phyloP scores from a whole-genome alignment of 1,284 basidiomycete species.

The Lignosus rhinocerotis region DNA sequence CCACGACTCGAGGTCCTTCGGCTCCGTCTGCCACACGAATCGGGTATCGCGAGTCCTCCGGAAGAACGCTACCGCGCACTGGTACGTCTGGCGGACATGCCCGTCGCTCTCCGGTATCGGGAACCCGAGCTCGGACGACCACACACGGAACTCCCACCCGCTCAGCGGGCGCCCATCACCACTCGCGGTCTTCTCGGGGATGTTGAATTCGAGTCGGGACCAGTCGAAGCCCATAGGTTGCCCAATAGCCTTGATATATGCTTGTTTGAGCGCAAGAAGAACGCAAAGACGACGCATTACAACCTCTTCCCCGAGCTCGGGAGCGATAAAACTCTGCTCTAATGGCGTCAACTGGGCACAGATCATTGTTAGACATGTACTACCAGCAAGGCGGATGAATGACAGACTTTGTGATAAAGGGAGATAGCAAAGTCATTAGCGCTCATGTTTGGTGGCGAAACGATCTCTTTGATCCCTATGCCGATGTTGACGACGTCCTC shows the following conservation, averaged over 20 bases:
- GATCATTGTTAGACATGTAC: background rate
- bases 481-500: conserved; percentile 77
- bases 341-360: conserved; percentile 56
- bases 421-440: conserved; percentile 68
- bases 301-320: conserved; percentile 56
- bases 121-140: conserved; percentile 69
- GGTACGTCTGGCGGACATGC: conserved; percentile 65
- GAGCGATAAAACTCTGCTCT: conserved; percentile 56
- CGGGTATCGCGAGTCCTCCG: conserved; percentile 60
- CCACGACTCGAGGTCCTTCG: conserved; percentile 69
- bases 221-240: conserved; percentile 78
- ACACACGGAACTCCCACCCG: conserved; percentile 84
- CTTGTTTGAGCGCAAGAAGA: conserved; percentile 71
- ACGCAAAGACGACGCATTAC: conserved; percentile 72
- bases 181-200: conserved; percentile 56
- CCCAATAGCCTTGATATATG: conserved; percentile 80
- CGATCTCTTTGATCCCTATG: conserved; percentile 68
- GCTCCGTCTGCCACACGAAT: conserved; percentile 71
- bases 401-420: conserved; percentile 66
- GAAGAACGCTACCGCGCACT: conserved; percentile 76
- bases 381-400: background rate
- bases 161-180: conserved; percentile 66
- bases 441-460: conserved; percentile 57
- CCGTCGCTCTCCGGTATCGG: conserved; percentile 55
- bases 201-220: conserved; percentile 76